phyloP scores from a whole-genome alignment of 2,329 filamentous ascomycete species.

The Aureobasidium melanogenum region DNA sequence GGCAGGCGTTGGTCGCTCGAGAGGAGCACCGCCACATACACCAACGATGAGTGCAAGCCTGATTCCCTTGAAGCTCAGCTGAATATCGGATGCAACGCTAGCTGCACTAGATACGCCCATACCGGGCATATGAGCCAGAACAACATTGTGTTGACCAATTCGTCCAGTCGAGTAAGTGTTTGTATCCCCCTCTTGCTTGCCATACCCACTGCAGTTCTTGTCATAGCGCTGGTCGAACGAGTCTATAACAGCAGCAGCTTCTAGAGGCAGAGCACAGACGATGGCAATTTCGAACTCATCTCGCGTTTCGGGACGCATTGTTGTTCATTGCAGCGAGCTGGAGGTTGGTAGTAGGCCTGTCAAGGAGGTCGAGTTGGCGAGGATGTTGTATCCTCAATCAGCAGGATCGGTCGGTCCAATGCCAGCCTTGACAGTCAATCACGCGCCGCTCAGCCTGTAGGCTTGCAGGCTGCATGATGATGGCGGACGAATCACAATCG shows the following conservation, averaged over 20 bases:
- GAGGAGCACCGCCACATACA: constrained; percentile 17
- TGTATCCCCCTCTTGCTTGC: constrained; percentile 14
- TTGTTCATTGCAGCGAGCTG: not conserved
- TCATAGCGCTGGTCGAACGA: constrained; percentile 14
- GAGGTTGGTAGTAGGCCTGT: not conserved
- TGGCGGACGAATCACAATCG: not conserved
- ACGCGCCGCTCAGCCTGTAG: not conserved
- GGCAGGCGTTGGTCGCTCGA: not conserved
- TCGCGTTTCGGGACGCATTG: not conserved
- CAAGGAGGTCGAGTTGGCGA: too few relatives aligned
- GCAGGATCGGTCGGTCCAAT: not conserved
- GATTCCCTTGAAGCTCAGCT: constrained; percentile 16
- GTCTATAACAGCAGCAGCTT: constrained; percentile 15
- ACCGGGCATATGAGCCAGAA: constrained; percentile 14
- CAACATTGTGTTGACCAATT: constrained; percentile 16
- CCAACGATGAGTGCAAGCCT: constrained; percentile 18
- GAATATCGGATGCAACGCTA: constrained; percentile 13
- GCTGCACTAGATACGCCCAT: constrained; percentile 14
- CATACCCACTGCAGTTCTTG: not conserved
- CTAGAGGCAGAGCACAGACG: constrained; percentile 16
- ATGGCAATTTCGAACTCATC: constrained; percentile 15
- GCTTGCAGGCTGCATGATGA: not conserved
- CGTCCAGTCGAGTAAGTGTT: constrained; percentile 19
- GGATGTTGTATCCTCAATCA: not conserved
- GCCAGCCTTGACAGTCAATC: not conserved